These are phyloP conservation scores for Trametes cingulata DNA, from an alignment of 768 basidiomycete species.

Conservation along the genomic window DNA sequence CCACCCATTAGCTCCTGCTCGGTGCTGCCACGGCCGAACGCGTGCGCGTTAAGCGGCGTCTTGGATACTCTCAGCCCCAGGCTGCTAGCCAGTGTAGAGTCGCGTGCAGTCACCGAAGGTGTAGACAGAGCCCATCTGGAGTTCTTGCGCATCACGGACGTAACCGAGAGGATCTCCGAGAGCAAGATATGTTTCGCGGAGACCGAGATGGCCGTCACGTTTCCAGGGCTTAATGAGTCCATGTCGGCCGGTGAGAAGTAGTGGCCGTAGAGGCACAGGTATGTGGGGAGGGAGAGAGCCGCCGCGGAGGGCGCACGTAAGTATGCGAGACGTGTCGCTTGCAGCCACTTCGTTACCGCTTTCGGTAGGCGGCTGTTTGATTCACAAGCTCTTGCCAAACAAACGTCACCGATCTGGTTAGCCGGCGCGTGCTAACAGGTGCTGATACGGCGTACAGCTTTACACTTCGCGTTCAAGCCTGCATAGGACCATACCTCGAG, in stretches of 20 bases:
- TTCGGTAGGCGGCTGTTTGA: constrained; percentile 5
- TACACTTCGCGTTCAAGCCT: no score
- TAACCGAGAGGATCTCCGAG: constrained; percentile 90
- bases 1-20: constrained; percentile 89
- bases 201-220: constrained; percentile 28
- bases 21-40: constrained; percentile 52
- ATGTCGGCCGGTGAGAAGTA: background rate
- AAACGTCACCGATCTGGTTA: background rate
- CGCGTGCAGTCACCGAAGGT: constrained; percentile 58
- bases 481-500: no score
- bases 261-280: background rate
- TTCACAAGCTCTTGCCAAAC: constrained; percentile 16
- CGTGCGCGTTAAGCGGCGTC: constrained; percentile 43
- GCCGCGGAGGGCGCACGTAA: background rate
- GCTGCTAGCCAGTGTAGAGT: constrained; percentile 70
- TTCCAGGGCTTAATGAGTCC: constrained; percentile 1
- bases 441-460: no score
- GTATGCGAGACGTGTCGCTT: constrained; percentile 18
- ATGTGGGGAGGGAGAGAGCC: background rate
- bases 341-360: constrained; percentile 7
- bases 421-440: no score
- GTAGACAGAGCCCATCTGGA: constrained; percentile 89
- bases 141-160: constrained; percentile 95
- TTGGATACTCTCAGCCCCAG: constrained; percentile 70
- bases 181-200: constrained; percentile 79